Evolutionary conservation across 1,284 basidiomycete species (phyloP).

Genomic region (Pascua guehoae): DNA sequence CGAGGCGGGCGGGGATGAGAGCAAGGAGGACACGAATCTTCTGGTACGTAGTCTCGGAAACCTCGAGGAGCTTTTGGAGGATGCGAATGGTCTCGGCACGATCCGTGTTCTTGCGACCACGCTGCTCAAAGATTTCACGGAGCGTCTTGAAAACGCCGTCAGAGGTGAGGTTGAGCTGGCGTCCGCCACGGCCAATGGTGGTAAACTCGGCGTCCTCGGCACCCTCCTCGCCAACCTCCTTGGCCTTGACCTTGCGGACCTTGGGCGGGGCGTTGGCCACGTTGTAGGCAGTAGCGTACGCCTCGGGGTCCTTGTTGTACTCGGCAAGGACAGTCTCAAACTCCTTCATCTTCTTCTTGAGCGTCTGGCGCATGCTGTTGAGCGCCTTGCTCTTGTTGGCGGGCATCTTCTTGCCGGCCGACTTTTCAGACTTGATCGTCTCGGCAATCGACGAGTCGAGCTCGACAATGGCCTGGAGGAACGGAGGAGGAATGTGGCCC

Average conservation of each 20-base stretch:
- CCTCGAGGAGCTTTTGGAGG: constrained; percentile 80
- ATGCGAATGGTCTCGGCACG: constrained; percentile 90
- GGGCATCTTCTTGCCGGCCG: constrained; percentile 90
- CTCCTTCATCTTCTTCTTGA: constrained; percentile 88
- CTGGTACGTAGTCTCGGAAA: constrained; percentile 82
- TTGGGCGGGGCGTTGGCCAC: constrained; percentile 55
- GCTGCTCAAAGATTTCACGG: constrained; percentile 84
- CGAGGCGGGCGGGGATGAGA: constrained; percentile 90
- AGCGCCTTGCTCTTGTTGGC: constrained; percentile 89
- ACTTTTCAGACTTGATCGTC: constrained; percentile 80
- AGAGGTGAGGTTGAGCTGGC: constrained; percentile 73
- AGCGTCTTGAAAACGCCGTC: constrained; percentile 93
- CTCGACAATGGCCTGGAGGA: constrained; percentile 69
- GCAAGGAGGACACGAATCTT: constrained; percentile 91
- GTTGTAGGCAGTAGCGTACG: constrained; percentile 73
- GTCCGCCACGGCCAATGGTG: constrained; percentile 88
- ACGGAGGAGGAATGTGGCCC: constrained; percentile 84
- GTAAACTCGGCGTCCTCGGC: constrained; percentile 66
- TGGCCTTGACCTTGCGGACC: constrained; percentile 50
- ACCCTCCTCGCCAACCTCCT: constrained; percentile 49
- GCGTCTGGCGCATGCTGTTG: constrained; percentile 95
- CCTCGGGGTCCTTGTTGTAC: constrained; percentile 84
- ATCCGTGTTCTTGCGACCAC: constrained; percentile 99
- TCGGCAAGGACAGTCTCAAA: constrained; percentile 75
- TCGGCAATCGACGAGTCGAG: constrained; percentile 74